These are phyloP conservation scores for Calonectria hongkongensis DNA, from an alignment of 2,329 filamentous ascomycete species.

Conservation along the genomic window DNA sequence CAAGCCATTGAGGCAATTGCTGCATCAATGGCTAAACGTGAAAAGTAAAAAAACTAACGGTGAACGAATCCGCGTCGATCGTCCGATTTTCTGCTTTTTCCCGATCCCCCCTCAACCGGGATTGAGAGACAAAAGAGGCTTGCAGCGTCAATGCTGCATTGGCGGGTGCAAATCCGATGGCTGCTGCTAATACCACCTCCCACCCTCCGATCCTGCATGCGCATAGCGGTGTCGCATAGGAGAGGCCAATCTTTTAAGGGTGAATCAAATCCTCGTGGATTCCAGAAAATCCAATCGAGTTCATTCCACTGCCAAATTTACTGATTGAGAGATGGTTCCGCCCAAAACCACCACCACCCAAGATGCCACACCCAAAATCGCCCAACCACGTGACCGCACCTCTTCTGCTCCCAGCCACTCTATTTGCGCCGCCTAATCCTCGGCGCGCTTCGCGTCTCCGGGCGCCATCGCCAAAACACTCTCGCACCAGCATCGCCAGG, in stretches of 20 bases:
- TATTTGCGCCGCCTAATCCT: slow-evolving; percentile 60
- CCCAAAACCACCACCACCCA: too few species aligned
- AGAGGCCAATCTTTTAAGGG: neutral
- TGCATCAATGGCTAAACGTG: neutral
- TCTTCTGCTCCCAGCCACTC: slow-evolving; percentile 47
- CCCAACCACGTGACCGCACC: slow-evolving; percentile 54
- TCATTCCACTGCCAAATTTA: neutral
- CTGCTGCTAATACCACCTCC: slow-evolving; percentile 13
- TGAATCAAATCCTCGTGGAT: neutral
- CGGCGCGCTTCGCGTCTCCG: slow-evolving; percentile 57
- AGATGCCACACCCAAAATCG: slow-evolving; percentile 19
- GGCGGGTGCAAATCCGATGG: neutral
- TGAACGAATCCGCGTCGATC: neutral
- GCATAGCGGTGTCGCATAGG: slow-evolving; percentile 10
- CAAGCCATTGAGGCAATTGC: slow-evolving; percentile 7
- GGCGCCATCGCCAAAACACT: slow-evolving; percentile 54
- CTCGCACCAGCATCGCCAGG: slow-evolving; percentile 50
- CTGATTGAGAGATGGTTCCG: neutral
- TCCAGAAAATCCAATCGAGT: neutral
- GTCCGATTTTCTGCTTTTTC: neutral
- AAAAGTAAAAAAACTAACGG: neutral
- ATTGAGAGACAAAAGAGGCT: slow-evolving; percentile 27
- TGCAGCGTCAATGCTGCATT: slow-evolving; percentile 2
- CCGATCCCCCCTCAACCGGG: slow-evolving; percentile 4
- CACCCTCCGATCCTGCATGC: slow-evolving; percentile 14